Base-by-base conservation (phyloP, 2,329 filamentous ascomycete genomes). In the Botryotinia globosa region DNA sequence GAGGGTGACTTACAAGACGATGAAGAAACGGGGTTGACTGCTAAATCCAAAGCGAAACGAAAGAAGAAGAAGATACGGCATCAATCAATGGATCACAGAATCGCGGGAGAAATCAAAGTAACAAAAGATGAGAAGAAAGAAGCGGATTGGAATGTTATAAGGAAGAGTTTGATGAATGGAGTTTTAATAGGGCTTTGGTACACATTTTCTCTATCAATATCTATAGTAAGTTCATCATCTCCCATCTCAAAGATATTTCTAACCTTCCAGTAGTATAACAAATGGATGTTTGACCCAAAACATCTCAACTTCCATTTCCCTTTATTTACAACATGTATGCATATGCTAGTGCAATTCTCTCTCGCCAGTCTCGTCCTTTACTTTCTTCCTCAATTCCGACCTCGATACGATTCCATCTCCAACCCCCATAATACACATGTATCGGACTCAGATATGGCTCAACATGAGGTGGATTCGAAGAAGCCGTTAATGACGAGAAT, bases 251-350 rank as follows among this genome's bases (percentile, higher is more conserved):
- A 65, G 42, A 69, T 59, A 22, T 69, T 39, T 42, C 69, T 76
- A 73, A 74, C 69, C 48, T 62, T 56, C 44, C 34, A 29, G 54
- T 77, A 96, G 91, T 99, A 98, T 86, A 99, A 99, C 87, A 98
- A 98, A 85, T 98, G 96, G 96, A 98, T 99, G 95, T 98, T 99
- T 83, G 92, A 93, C 79, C 88, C 91, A 74, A 88, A 91, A 77
- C 89, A 92, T 77, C 88, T 97, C 77, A 91, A 98, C 82, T 99
- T 99, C 81, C 91, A 93, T 69, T 98, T 96, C 79, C 96, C 96
- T 56, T 87, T 99, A 67, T 98, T 98, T 83, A 62, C 94, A 18
- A 99, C 96, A 5, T 93, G 93, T 76, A 86, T 96, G 81, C 96
- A 99, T 84, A 98, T 98, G 94, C 84, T 94, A 34, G 94, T 99